phyloP scores from a whole-genome alignment of 139 green algal genomes.

The Coelastrella sp. region DNA sequence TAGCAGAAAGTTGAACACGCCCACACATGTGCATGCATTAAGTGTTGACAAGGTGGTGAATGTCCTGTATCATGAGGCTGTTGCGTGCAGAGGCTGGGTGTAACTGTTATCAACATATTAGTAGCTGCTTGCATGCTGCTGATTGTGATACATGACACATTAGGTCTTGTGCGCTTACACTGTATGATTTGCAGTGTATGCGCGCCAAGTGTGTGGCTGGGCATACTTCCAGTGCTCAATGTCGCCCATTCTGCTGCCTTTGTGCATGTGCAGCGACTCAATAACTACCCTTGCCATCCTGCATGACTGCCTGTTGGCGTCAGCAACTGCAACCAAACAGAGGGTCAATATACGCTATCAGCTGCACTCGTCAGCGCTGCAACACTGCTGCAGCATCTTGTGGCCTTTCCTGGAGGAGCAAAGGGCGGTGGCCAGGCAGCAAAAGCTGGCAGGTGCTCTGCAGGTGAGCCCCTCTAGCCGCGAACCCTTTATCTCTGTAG shows the following conservation, averaged over 20 bases:
- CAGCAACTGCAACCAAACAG: constrained; percentile 69
- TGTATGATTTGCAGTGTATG: too few relatives aligned
- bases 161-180: too few relatives aligned
- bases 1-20: neutral
- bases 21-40: neutral
- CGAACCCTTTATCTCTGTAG: too few relatives aligned
- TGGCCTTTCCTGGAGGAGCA: constrained; percentile 65
- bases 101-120: too few relatives aligned
- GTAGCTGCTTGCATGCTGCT: too few relatives aligned
- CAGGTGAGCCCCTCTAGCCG: constrained; percentile 50
- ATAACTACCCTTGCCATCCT: constrained; percentile 75
- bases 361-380: constrained; percentile 42
- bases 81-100: too few relatives aligned
- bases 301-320: constrained; percentile 68
- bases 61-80: too few relatives aligned
- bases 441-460: constrained; percentile 70
- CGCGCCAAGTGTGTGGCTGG: too few relatives aligned
- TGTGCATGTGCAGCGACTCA: constrained; percentile 56
- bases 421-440: constrained; percentile 52
- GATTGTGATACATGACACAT: too few relatives aligned
- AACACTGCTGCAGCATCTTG: constrained; percentile 44
- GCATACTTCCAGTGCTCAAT: neutral
- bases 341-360: constrained; percentile 47
- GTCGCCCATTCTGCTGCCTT: neutral
- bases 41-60: neutral